Evolutionary conservation across 2,329 filamentous ascomycete species (phyloP).

Genomic region (Trichoderma atrobrunneum): DNA sequence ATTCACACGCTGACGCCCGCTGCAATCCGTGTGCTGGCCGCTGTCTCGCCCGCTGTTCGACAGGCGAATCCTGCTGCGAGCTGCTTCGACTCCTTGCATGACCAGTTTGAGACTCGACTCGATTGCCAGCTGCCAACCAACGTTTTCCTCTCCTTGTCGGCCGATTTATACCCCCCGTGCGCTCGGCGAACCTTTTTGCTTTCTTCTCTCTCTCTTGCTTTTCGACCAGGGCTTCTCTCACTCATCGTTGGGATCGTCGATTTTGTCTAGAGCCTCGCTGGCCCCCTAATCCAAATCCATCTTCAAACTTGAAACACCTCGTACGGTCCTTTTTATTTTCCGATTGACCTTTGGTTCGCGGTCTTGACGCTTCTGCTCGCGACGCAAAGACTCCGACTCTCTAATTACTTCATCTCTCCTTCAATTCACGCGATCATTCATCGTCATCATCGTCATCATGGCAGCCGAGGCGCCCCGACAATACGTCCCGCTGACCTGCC

Average conservation of each 20-base stretch:
- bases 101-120: background rate
- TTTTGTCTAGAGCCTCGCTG: background rate
- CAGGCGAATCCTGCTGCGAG: background rate
- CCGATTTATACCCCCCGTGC: background rate
- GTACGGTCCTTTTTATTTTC: background rate
- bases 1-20: background rate
- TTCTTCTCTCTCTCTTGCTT: background rate
- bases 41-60: background rate
- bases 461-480: slow-evolving; percentile 43
- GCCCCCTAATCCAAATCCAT: background rate
- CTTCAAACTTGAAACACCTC: background rate
- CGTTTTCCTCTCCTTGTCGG: background rate
- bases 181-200: background rate
- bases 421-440: background rate
- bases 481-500: slow-evolving; percentile 88
- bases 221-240: background rate
- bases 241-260: background rate
- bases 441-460: slow-evolving; percentile 27
- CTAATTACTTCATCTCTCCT: background rate
- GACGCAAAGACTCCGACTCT: background rate
- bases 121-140: background rate
- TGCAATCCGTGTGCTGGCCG: background rate
- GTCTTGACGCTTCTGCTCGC: background rate
- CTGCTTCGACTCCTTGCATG: background rate
- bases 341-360: background rate